Percentiles rank a stretch among this genome's conserved stretches.
phyloP scores from a whole-genome alignment of 2,329 filamentous ascomycete genomes.

The Beauveria scarabaeidicola region DNA sequence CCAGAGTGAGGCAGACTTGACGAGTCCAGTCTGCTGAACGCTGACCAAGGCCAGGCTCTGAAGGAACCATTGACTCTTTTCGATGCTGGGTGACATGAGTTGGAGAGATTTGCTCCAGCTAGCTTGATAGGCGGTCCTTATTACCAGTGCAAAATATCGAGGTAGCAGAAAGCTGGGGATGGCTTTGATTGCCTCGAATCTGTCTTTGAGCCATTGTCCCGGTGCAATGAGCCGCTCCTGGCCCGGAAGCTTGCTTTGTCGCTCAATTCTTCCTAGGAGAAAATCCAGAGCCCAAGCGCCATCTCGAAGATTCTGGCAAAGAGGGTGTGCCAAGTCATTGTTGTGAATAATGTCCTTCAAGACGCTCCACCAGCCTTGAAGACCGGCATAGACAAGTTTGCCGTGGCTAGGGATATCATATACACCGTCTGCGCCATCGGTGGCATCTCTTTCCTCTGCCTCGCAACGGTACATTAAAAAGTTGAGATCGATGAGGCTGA shows the following conservation, averaged over 20 bases:
- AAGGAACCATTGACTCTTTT: constrained; percentile 77
- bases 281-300: constrained; percentile 93
- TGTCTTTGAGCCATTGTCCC: constrained; percentile 70
- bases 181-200: constrained; percentile 76
- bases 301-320: constrained; percentile 86
- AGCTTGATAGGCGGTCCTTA: constrained; percentile 81
- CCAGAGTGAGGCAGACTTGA: constrained; percentile 86
- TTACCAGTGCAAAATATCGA: constrained; percentile 82
- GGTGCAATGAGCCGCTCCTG: constrained; percentile 57
- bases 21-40: constrained; percentile 79
- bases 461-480: constrained; percentile 87
- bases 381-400: constrained; percentile 81
- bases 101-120: constrained; percentile 70
- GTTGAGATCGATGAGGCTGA: constrained; percentile 78
- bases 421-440: constrained; percentile 71
- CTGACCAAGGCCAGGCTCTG: constrained; percentile 86
- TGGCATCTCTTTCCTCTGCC: constrained; percentile 74
- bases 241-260: constrained; percentile 54
- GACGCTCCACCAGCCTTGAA: constrained; percentile 98
- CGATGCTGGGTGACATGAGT: constrained; percentile 69
- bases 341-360: constrained; percentile 75
- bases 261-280: constrained; percentile 68
- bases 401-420: constrained; percentile 82
- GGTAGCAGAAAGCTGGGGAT: constrained; percentile 86
- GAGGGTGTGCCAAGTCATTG: constrained; percentile 85